Conservation (phyloP, 208 protist genomes). For the Crithidia acanthocephali region DNA sequence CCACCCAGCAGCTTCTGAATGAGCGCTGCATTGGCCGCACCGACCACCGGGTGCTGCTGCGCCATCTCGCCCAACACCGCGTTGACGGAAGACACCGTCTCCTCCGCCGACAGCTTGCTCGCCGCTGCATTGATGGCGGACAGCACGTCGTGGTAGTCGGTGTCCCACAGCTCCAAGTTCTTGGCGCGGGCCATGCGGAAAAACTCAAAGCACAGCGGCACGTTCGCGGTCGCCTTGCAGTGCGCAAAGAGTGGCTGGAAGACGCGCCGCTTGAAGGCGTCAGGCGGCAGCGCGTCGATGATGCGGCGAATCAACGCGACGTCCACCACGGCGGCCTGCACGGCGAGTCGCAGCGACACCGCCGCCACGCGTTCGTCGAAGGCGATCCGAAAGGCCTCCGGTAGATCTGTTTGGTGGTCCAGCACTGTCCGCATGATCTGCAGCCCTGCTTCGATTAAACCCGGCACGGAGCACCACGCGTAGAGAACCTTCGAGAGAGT, state of each 20-base stretch:
- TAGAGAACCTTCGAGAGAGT: constrained; percentile 69
- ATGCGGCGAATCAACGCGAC: constrained; percentile 44
- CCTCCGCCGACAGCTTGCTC: not conserved
- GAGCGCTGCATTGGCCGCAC: constrained; percentile 57
- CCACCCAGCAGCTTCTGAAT: constrained; percentile 59
- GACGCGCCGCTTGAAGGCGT: constrained; percentile 62
- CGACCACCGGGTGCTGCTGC: constrained; percentile 78
- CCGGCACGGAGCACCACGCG: constrained; percentile 35
- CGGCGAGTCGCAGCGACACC: constrained; percentile 61
- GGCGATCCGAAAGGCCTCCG: constrained; percentile 20
- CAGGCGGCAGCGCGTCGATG: constrained; percentile 50
- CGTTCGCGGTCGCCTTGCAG: constrained; percentile 36
- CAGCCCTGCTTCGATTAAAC: constrained; percentile 36
- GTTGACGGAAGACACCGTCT: not conserved
- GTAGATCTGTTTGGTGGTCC: constrained; percentile 20
- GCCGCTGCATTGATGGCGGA: constrained; percentile 27
- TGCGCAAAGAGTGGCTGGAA: constrained; percentile 70
- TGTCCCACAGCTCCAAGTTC: constrained; percentile 83
- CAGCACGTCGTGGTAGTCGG: constrained; percentile 71
- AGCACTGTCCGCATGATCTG: constrained; percentile 40
- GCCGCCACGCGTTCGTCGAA: constrained; percentile 81
- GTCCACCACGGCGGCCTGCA: constrained; percentile 21
- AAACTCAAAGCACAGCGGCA: constrained; percentile 47
- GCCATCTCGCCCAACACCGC: constrained; percentile 50
- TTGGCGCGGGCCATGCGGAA: constrained; percentile 40